A percentile compares a stretch with the other conserved stretches of the same genome.
Evolutionary conservation across 306 rosid genomes (phyloP).

Genomic region (Cucurbita pepo): DNA sequence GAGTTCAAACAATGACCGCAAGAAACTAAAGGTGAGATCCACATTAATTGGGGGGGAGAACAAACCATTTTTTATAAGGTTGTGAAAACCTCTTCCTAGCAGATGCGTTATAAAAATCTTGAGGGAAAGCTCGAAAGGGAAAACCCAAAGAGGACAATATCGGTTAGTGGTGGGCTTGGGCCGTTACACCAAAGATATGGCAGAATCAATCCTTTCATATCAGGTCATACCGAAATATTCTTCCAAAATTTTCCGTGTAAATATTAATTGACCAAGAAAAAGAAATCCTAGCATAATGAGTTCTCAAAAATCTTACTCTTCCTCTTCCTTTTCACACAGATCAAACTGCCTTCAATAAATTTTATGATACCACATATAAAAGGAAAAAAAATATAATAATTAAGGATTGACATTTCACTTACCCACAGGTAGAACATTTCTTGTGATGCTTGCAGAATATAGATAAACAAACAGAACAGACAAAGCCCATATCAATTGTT

Average conservation of each 20-base stretch:
- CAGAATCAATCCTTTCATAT: not conserved
- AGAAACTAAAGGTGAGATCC: not conserved
- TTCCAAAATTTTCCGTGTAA: too few species aligned
- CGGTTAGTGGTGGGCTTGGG: too few species aligned
- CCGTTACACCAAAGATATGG: too few species aligned
- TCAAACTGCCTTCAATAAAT: not conserved
- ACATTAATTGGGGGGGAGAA: too few species aligned
- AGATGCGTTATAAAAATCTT: too few species aligned
- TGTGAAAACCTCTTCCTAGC: too few species aligned
- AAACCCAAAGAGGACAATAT: too few species aligned
- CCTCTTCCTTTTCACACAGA: not conserved
- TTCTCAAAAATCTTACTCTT: not conserved
- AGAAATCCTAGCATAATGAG: not conserved
- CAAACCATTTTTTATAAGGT: too few species aligned
- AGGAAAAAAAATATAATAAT: not conserved
- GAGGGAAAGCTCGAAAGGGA: too few species aligned
- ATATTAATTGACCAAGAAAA: not conserved
- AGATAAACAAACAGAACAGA: slow-evolving; percentile 92
- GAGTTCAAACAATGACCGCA: not conserved
- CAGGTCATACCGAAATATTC: not conserved
- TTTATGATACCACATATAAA: not conserved
- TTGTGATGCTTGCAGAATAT: slow-evolving; percentile 92
- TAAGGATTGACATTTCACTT: slow-evolving; percentile 15
- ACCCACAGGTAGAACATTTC: slow-evolving; percentile 98
- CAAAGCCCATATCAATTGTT: slow-evolving; percentile 89